phyloP scores from a whole-genome alignment of 345 rosid species.

The Raphanus raphanistrum region DNA sequence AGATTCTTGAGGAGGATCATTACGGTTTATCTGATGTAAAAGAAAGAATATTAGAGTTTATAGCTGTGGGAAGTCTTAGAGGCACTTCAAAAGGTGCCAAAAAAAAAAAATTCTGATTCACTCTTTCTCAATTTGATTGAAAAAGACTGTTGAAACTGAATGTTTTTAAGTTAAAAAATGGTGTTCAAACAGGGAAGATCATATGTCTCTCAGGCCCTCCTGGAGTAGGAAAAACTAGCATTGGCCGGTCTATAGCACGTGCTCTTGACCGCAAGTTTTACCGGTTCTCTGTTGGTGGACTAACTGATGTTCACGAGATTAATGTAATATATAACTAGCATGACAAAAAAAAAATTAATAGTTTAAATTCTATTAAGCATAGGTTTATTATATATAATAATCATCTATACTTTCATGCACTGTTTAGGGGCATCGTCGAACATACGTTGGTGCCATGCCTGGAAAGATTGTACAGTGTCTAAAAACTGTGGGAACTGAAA shows the following conservation, averaged over 20 bases:
- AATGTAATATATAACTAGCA: slow-evolving; percentile 55
- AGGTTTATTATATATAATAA: not conserved
- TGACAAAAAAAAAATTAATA: not conserved
- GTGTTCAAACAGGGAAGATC: slow-evolving; percentile 67
- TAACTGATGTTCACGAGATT: slow-evolving; percentile 83
- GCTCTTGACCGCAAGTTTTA: slow-evolving; percentile 85
- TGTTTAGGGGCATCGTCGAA: slow-evolving; percentile 75
- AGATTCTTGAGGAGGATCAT: slow-evolving; percentile 88
- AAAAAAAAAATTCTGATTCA: not conserved
- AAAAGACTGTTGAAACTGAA: slow-evolving; percentile 1
- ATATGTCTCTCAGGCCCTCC: slow-evolving; percentile 96
- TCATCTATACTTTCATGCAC: slow-evolving; percentile 15
- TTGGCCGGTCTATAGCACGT: slow-evolving; percentile 90
- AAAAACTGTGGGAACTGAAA: slow-evolving; percentile 84
- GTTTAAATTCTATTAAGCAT: not conserved
- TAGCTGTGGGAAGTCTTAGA: slow-evolving; percentile 83
- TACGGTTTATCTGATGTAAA: slow-evolving; percentile 86
- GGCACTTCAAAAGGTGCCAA: slow-evolving; percentile 78
- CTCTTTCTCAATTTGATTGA: not conserved
- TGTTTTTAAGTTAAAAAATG: not conserved
- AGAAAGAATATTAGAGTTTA: slow-evolving; percentile 88
- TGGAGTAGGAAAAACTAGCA: slow-evolving; percentile 99
- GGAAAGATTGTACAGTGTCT: slow-evolving; percentile 94
- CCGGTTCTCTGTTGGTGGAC: slow-evolving; percentile 92
- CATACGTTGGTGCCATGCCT: slow-evolving; percentile 84